Conservation (phyloP, 768 basidiomycete species). For the Lactifluus subvellereus region DNA sequence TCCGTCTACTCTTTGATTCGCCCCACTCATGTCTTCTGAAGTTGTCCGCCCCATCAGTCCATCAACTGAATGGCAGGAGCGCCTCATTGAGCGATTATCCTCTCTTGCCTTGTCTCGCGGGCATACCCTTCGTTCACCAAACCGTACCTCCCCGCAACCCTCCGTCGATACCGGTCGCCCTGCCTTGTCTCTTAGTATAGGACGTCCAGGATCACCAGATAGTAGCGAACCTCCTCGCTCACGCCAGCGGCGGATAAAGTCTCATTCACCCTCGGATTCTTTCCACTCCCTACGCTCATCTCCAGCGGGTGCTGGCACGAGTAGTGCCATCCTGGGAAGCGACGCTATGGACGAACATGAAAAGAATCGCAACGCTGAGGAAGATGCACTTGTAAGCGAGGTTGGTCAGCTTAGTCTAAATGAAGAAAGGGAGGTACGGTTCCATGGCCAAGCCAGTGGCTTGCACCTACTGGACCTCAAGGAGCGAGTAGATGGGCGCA, state of each 20-base stretch:
- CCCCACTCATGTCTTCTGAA: background rate
- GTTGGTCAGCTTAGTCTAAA: constrained; percentile 84
- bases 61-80: constrained; percentile 81
- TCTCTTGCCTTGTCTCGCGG: constrained; percentile 27
- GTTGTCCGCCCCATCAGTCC: constrained; percentile 41
- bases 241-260: constrained; percentile 11
- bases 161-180: constrained; percentile 5
- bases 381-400: constrained; percentile 55
- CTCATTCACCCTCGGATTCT: constrained; percentile 18
- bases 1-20: constrained; percentile 32
- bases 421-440: constrained; percentile 80
- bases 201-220: constrained; percentile 1
- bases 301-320: constrained; percentile 11
- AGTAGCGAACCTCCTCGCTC: constrained; percentile 18
- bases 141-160: constrained; percentile 19
- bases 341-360: constrained; percentile 25
- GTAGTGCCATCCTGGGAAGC: constrained; percentile 1
- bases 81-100: constrained; percentile 38
- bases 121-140: constrained; percentile 24
- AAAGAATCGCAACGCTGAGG: constrained; percentile 26
- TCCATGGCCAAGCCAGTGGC: constrained; percentile 82
- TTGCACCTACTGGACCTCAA: constrained; percentile 64
- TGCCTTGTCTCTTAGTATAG: constrained; percentile 14
- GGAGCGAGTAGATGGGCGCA: constrained; percentile 56
- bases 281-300: constrained; percentile 14